Percentiles rank a stretch among this genome's conserved stretches.
Evolutionary conservation across 108 stramenopile species (phyloP).

Genomic region (Fistulifera pelliculosa): DNA sequence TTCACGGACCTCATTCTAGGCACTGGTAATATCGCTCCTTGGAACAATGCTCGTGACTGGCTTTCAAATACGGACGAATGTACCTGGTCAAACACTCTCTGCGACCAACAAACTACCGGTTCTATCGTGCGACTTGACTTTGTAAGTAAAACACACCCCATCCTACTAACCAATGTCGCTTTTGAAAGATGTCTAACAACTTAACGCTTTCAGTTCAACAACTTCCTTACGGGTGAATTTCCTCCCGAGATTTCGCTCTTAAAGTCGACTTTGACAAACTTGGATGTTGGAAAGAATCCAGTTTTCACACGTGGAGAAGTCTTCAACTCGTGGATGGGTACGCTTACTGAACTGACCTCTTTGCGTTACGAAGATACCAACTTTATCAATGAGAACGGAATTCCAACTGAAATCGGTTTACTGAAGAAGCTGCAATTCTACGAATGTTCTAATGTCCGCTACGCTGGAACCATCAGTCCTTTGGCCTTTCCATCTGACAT

Average conservation of each 20-base stretch:
- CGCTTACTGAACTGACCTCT: constrained; percentile 2
- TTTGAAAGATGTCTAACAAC: too few species aligned
- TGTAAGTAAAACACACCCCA: too few species aligned
- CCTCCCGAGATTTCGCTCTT: constrained; percentile 27
- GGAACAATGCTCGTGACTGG: constrained; percentile 1
- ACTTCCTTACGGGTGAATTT: constrained; percentile 23
- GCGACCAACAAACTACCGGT: background rate
- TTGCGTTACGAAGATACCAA: constrained; percentile 5
- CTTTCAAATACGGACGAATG: constrained; percentile 5
- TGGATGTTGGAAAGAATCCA: constrained; percentile 14
- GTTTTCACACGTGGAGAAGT: constrained; percentile 2
- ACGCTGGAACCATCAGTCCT: constrained; percentile 14
- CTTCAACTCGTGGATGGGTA: background rate
- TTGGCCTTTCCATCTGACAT: constrained; percentile 5
- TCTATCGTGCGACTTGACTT: too few species aligned
- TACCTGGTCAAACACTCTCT: background rate
- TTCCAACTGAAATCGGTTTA: constrained; percentile 26
- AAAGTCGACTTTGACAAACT: background rate
- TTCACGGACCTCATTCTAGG: constrained; percentile 8
- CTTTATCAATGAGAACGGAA: constrained; percentile 5
- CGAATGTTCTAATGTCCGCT: constrained; percentile 16
- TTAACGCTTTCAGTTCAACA: constrained; percentile 9
- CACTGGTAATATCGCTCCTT: constrained; percentile 4
- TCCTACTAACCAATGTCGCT: too few species aligned
- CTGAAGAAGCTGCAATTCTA: constrained; percentile 22